Evolutionary conservation across 805 yeast genomes (phyloP).

Genomic region (Candida ponderosae): DNA sequence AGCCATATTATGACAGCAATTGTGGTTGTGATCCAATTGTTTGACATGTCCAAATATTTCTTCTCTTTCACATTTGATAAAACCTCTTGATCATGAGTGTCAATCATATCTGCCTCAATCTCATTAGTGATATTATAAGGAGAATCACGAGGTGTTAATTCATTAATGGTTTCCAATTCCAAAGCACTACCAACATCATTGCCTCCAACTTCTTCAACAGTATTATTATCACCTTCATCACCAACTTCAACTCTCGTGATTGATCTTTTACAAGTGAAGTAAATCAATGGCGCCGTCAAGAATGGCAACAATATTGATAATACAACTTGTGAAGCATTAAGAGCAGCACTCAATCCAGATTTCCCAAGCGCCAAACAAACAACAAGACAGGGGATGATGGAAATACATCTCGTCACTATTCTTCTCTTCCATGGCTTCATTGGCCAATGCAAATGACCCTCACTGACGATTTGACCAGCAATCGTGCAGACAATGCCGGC

Average conservation of each 20-base stretch:
- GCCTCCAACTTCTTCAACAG: conserved; percentile 1
- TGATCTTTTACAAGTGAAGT: conserved; percentile 62
- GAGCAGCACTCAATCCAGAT: conserved; percentile 59
- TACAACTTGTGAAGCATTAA: conserved; percentile 83
- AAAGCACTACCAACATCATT: conserved; percentile 1
- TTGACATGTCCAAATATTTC: conserved; percentile 46
- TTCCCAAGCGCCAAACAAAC: conserved; percentile 69
- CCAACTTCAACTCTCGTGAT: conserved; percentile 55
- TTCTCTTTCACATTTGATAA: conserved; percentile 10
- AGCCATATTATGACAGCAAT: conserved; percentile 58
- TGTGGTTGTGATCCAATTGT: conserved; percentile 48
- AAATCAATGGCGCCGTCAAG: conserved; percentile 77
- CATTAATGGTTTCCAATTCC: not conserved
- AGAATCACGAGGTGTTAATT: not conserved
- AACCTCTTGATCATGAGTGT: conserved; percentile 5
- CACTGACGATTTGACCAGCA: conserved; percentile 89
- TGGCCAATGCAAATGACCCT: conserved; percentile 83
- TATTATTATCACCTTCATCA: not conserved
- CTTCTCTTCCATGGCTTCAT: conserved; percentile 76
- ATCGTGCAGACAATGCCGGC: conserved; percentile 92
- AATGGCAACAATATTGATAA: conserved; percentile 78
- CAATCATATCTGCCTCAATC: conserved; percentile 10
- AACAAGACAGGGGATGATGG: conserved; percentile 73
- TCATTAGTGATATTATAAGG: conserved; percentile 4
- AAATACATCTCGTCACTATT: conserved; percentile 65